Percentiles rank a stretch among this genome's conserved stretches.
Conservation (phyloP, 768 basidiomycete genomes). For the Dacryopinax primogenitus region DNA sequence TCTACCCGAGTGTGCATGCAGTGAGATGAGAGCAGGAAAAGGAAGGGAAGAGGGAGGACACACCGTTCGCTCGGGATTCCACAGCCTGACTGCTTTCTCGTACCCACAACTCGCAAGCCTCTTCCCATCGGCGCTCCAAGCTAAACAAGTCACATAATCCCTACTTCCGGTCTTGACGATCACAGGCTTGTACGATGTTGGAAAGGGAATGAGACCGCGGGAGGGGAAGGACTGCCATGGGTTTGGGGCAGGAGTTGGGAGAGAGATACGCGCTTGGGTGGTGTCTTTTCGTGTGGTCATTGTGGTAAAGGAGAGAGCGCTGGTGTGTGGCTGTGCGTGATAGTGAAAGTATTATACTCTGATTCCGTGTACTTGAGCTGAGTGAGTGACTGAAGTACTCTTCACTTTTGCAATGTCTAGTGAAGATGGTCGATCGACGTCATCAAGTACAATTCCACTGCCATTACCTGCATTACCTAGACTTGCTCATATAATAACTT, state of each 20-base stretch:
- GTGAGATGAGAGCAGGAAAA: neutral
- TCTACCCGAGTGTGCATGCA: constrained; percentile 30
- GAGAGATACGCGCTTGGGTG: neutral
- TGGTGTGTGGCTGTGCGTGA: neutral
- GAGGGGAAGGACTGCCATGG: constrained; percentile 2
- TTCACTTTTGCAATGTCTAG: no score
- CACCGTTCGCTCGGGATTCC: constrained; percentile 67
- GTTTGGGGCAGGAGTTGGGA: neutral
- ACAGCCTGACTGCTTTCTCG: constrained; percentile 64
- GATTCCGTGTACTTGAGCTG: no score
- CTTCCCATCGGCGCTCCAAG: constrained; percentile 76
- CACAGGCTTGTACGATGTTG: neutral
- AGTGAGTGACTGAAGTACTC: no score
- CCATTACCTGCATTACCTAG: no score
- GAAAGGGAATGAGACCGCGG: neutral
- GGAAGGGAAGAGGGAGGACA: constrained; percentile 21
- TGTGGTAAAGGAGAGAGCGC: neutral
- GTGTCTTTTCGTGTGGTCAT: neutral
- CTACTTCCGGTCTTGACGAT: neutral
- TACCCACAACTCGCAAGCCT: constrained; percentile 70
- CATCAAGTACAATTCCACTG: no score
- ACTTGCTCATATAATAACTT: neutral
- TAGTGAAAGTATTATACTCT: no score
- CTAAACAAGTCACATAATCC: constrained; percentile 26
- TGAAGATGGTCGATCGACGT: no score